Conservation (phyloP, 306 rosid species). For the Trifolium fragiferum region DNA sequence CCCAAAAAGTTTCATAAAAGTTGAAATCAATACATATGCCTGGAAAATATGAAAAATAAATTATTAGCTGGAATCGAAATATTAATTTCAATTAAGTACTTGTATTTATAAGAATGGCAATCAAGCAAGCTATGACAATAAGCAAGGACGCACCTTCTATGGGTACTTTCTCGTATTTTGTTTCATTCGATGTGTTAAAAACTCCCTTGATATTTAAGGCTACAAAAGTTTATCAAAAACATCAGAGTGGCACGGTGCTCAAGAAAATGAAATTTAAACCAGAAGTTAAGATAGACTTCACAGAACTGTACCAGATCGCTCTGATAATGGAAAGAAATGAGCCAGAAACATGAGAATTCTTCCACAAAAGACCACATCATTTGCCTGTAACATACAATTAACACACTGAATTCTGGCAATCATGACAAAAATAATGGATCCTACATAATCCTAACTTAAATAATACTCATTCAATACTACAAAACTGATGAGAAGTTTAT, state of each 20-base stretch:
- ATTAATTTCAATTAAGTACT: not conserved
- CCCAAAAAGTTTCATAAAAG: constrained; percentile 97
- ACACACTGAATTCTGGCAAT: constrained; percentile 12
- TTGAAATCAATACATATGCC: constrained; percentile 97
- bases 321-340: constrained; percentile 93
- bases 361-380: constrained; percentile 96
- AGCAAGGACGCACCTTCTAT: constrained; percentile 65
- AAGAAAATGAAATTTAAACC: constrained; percentile 37
- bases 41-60: constrained; percentile 48
- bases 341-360: constrained; percentile 97
- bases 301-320: constrained; percentile 77
- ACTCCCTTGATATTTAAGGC: constrained; percentile 98
- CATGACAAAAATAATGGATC: constrained; percentile 3
- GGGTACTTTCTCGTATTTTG: constrained; percentile 93
- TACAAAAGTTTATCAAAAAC: constrained; percentile 50
- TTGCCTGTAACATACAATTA: constrained; percentile 63
- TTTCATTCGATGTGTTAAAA: constrained; percentile 94
- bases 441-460: constrained; percentile 15
- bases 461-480: not conserved
- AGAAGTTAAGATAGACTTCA: constrained; percentile 32
- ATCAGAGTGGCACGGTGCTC: constrained; percentile 30
- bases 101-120: constrained; percentile 28
- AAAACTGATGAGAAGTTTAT: not conserved
- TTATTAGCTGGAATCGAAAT: constrained; percentile 27
- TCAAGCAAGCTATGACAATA: constrained; percentile 25